Percentiles rank a stretch among this genome's conserved stretches.
Conservation (phyloP, 306 rosid species). For the Begonia loranthoides region DNA sequence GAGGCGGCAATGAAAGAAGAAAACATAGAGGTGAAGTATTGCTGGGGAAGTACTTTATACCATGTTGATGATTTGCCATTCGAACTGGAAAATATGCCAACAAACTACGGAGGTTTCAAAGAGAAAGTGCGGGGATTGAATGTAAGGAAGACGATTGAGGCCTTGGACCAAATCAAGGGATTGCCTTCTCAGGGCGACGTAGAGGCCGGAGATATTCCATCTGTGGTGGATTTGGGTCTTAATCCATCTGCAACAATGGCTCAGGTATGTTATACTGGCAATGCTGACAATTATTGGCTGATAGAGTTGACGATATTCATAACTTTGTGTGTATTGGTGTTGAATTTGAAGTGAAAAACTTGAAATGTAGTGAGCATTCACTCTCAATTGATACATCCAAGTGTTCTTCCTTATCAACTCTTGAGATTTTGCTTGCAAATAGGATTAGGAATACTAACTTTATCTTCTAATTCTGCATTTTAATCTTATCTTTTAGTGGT, state of each 20-base stretch:
- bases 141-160: slow-evolving; percentile 74
- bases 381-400: too few relatives aligned
- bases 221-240: slow-evolving; percentile 69
- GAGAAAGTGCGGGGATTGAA: slow-evolving; percentile 62
- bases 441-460: too few relatives aligned
- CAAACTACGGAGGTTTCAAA: slow-evolving; percentile 67
- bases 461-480: too few relatives aligned
- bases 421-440: too few relatives aligned
- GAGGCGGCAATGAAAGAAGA: slow-evolving; percentile 71
- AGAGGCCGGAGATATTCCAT: slow-evolving; percentile 77
- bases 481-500: too few relatives aligned
- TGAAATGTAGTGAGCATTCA: too few relatives aligned
- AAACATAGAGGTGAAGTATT: slow-evolving; percentile 75
- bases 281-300: too few relatives aligned
- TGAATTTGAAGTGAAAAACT: too few relatives aligned
- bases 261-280: slow-evolving; percentile 28
- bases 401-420: too few relatives aligned
- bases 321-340: too few relatives aligned
- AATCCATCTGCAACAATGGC: slow-evolving; percentile 54
- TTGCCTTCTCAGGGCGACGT: slow-evolving; percentile 82
- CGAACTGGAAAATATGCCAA: slow-evolving; percentile 74
- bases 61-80: slow-evolving; percentile 84
- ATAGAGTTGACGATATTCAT: too few relatives aligned
- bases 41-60: slow-evolving; percentile 89
- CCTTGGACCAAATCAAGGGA: slow-evolving; percentile 80